Conservation (phyloP, 2,329 filamentous ascomycete species). For the Penicillium sp. region DNA sequence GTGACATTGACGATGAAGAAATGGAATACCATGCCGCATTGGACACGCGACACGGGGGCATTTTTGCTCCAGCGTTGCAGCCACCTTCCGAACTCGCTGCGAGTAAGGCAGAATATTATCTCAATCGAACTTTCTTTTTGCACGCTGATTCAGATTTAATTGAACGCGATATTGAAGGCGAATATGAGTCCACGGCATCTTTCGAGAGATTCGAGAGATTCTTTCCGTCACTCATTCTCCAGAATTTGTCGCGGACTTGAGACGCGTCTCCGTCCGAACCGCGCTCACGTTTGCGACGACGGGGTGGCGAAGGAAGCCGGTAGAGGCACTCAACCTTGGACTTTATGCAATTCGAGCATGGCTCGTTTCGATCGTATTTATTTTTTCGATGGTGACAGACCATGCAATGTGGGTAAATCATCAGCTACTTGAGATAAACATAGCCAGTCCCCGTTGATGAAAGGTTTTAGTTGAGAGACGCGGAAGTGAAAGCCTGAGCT, state of each 20-base stretch:
- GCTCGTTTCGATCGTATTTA: slow-evolving; percentile 43
- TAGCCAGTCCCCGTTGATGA: background rate
- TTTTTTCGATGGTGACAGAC: slow-evolving; percentile 43
- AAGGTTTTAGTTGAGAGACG: background rate
- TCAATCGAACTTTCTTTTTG: slow-evolving; percentile 47
- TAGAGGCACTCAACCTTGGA: slow-evolving; percentile 38
- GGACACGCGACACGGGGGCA: slow-evolving; percentile 6
- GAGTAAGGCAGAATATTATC: slow-evolving; percentile 42
- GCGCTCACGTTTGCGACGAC: slow-evolving; percentile 25
- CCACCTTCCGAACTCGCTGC: slow-evolving; percentile 35
- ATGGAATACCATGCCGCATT: slow-evolving; percentile 23
- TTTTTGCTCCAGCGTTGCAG: slow-evolving; percentile 19
- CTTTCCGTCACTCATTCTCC: slow-evolving; percentile 2
- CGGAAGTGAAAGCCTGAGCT: background rate
- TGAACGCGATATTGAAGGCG: background rate
- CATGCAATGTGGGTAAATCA: slow-evolving; percentile 24
- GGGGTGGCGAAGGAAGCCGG: slow-evolving; percentile 23
- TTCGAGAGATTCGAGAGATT: background rate
- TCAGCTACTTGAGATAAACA: background rate
- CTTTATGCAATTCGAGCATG: slow-evolving; percentile 48
- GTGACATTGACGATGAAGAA: slow-evolving; percentile 16
- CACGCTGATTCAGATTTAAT: slow-evolving; percentile 24
- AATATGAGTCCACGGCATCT: background rate
- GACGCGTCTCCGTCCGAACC: slow-evolving; percentile 6
- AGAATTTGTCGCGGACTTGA: slow-evolving; percentile 10